phyloP scores from a whole-genome alignment of 2,329 filamentous ascomycete genomes.

The Aspergillus quadrilineatus region DNA sequence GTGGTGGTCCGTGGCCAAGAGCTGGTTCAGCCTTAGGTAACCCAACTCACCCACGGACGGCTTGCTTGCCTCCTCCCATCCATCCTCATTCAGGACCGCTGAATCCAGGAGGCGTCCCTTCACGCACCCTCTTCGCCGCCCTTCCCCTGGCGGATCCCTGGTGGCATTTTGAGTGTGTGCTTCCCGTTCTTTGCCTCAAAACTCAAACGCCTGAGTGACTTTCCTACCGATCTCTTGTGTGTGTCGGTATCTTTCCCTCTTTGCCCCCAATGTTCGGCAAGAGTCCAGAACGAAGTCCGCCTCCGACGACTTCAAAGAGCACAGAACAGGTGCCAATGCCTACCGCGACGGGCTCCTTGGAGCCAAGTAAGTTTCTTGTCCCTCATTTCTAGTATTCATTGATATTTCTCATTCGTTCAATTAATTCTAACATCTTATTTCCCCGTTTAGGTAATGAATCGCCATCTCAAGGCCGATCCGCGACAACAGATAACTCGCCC shows the following conservation, averaged over 20 bases:
- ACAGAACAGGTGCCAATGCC: conserved; percentile 37
- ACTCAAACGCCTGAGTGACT: background rate
- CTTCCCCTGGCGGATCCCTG: conserved; percentile 25
- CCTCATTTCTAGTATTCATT: background rate
- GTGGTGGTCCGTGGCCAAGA: conserved; percentile 25
- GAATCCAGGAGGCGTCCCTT: conserved; percentile 29
- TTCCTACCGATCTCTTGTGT: conserved; percentile 13
- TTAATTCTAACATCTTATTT: conserved; percentile 15
- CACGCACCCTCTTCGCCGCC: conserved; percentile 14
- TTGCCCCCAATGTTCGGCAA: conserved; percentile 36
- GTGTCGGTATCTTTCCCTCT: conserved; percentile 23
- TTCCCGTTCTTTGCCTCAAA: conserved; percentile 12
- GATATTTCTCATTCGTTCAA: background rate
- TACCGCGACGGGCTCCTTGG: conserved; percentile 27
- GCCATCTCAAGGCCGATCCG: conserved; percentile 23
- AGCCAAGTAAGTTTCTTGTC: conserved; percentile 28
- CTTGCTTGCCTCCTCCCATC: conserved; percentile 10
- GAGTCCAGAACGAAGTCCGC: conserved; percentile 33
- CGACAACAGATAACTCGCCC: conserved; percentile 23
- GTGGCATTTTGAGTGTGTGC: conserved; percentile 19
- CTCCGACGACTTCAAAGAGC: conserved; percentile 30
- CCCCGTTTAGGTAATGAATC: conserved; percentile 27
- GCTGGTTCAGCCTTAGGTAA: conserved; percentile 21
- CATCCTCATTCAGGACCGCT: conserved; percentile 11
- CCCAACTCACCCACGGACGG: conserved; percentile 16